Evolutionary conservation across 2,329 filamentous ascomycete genomes (phyloP), one percentile per base, ranked within the genome.

Genomic region (Penicillium olsonii): DNA sequence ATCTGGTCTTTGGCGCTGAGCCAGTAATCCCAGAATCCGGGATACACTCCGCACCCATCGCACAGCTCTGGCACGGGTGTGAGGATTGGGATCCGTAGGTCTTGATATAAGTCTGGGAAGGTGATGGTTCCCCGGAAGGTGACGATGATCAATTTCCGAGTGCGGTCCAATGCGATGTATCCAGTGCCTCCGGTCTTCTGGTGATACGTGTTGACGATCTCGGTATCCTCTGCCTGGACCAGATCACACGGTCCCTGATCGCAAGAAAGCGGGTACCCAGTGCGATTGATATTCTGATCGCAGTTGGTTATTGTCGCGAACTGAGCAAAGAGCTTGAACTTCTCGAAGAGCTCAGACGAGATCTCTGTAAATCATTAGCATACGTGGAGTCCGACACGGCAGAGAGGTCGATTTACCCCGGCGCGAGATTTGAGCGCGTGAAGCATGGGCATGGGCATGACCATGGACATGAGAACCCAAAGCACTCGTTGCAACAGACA

Each of bases 1-100:
- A 11, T 15, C 31, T 37, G 33, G 7, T 8, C 26, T 12, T 33
- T 34, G 10, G 26, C 22, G 1, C 12, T 34, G 3, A 18, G 24
- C 42, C 42, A 45, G n/a, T 45, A 39, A 15, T 15, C 24, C 42
- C 42, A 45, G 24, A 38, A 45, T 4, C 42, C 42, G 22, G 26
- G 34, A 29, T 44, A 20, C 10, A 33, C 42, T 15, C 8, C 26
- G 1, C 42, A 44, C 5, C 42, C 42, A 2, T 22, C 18, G 22
- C 42, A 44, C 2, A 44, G n/a, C 1, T 44, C 33, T 3, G 18
- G 10, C 35, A 44, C 26, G 2, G 31, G 8, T 6, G 42, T 29
- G 22, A 44, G 20, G n/a, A 10, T n/a, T 8, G 37, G 29, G n/a
- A 31, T 31, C 4, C 29, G 29, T 6, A 31, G n/a, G 29, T 31